Percentiles rank a stretch among this genome's conserved stretches.
Conservation (phyloP, 805 yeast genomes). For the Pichia scutulata region DNA sequence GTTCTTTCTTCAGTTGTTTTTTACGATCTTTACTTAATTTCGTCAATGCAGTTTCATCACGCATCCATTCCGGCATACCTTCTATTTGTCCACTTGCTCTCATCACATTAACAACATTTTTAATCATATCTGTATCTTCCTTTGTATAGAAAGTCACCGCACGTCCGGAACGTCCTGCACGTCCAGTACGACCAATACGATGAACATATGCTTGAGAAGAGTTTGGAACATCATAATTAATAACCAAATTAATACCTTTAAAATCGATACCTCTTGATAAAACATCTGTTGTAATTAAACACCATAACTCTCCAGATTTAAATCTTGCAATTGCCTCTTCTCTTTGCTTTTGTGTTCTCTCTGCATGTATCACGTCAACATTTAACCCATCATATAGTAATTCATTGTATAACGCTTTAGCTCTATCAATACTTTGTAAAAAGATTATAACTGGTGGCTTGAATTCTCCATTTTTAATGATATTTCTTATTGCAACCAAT, state of each 20-base stretch:
- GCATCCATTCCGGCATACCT: slow-evolving; percentile 76
- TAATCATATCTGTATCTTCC: slow-evolving; percentile 68
- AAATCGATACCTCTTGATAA: slow-evolving; percentile 95
- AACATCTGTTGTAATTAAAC: slow-evolving; percentile 92
- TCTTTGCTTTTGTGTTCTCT: slow-evolving; percentile 82
- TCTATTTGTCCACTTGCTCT: slow-evolving; percentile 72
- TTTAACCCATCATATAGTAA: slow-evolving; percentile 83
- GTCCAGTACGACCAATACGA: slow-evolving; percentile 97
- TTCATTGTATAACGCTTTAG: slow-evolving; percentile 92
- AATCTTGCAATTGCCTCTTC: slow-evolving; percentile 77
- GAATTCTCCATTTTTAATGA: slow-evolving; percentile 76
- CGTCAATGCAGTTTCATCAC: slow-evolving; percentile 41
- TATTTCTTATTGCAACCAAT: slow-evolving; percentile 79
- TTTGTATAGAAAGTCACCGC: slow-evolving; percentile 93
- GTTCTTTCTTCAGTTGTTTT: slow-evolving; percentile 47
- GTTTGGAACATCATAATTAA: slow-evolving; percentile 94
- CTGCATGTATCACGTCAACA: slow-evolving; percentile 95
- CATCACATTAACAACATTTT: slow-evolving; percentile 90
- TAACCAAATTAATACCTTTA: slow-evolving; percentile 88
- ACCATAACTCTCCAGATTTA: slow-evolving; percentile 90
- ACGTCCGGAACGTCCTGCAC: slow-evolving; percentile 81
- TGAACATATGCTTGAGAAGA: slow-evolving; percentile 93
- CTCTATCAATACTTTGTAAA: slow-evolving; percentile 85
- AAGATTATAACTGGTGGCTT: slow-evolving; percentile 91
- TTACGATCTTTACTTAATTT: slow-evolving; percentile 60